phyloP scores from a whole-genome alignment of 2,329 filamentous ascomycete genomes.

The Lasiodiplodia sp. region DNA sequence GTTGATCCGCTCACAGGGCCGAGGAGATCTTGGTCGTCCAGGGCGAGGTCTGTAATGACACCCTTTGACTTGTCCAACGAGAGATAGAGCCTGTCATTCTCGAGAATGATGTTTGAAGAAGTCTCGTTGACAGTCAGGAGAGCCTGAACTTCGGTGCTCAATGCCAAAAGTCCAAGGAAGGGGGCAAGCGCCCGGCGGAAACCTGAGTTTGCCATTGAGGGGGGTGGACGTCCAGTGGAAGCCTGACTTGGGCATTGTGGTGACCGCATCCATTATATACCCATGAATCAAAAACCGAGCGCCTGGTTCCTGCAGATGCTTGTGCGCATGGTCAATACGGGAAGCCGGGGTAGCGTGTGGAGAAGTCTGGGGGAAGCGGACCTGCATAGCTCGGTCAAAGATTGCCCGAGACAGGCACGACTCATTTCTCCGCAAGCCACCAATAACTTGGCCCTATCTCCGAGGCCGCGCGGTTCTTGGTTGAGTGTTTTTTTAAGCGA shows the following conservation, averaged over 20 bases:
- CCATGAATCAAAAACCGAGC: neutral
- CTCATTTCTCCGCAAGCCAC: slow-evolving; percentile 22
- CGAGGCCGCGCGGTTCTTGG: neutral
- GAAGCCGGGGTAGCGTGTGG: slow-evolving; percentile 11
- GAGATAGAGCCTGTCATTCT: slow-evolving; percentile 55
- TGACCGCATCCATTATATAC: neutral
- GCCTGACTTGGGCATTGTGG: neutral
- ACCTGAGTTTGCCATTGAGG: slow-evolving; percentile 1
- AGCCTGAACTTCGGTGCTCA: slow-evolving; percentile 1
- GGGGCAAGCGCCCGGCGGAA: slow-evolving; percentile 7
- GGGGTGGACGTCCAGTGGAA: neutral
- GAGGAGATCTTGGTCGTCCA: slow-evolving; percentile 62
- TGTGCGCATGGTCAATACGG: slow-evolving; percentile 1
- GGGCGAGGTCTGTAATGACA: slow-evolving; percentile 51
- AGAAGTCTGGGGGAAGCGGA: slow-evolving; percentile 25
- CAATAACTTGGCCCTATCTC: neutral
- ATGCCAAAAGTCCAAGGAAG: neutral
- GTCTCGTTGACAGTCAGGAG: slow-evolving; percentile 42
- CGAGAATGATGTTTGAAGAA: slow-evolving; percentile 44
- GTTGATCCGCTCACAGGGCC: slow-evolving; percentile 52
- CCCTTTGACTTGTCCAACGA: slow-evolving; percentile 54
- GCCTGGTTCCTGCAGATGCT: slow-evolving; percentile 10
- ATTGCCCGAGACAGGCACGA: slow-evolving; percentile 3
- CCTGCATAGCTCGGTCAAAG: slow-evolving; percentile 22
- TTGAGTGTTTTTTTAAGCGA: neutral